phyloP scores from a whole-genome alignment of 192 early-diverging fungal genomes.

The Entomortierella beljakovae region DNA sequence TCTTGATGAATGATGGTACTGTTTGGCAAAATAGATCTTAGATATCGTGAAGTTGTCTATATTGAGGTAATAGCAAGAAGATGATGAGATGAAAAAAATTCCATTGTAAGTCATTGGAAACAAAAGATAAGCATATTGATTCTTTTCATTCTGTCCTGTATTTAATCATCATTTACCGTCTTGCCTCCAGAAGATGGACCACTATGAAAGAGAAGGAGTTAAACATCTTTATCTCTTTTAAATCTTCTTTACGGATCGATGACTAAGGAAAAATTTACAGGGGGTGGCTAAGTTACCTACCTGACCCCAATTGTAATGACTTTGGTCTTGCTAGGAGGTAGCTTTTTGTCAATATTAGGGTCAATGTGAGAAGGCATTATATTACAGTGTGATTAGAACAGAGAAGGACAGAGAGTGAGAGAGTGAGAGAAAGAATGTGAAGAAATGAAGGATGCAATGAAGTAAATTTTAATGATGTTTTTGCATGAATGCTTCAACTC shows the following conservation, averaged over 20 bases:
- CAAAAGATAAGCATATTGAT: neutral
- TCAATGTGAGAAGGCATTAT: neutral
- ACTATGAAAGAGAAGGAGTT: conserved; percentile 32
- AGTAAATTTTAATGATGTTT: no score
- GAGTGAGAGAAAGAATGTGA: no score
- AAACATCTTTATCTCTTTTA: neutral
- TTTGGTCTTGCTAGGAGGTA: conserved; percentile 3
- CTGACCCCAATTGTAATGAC: conserved; percentile 55
- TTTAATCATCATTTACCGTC: conserved; percentile 57
- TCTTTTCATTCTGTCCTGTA: neutral
- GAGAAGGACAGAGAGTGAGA: no score
- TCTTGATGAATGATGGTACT: conserved; percentile 77
- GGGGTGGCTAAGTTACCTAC: conserved; percentile 25
- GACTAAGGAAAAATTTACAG: no score
- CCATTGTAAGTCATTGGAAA: neutral
- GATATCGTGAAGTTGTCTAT: conserved; percentile 57
- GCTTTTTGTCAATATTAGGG: neutral
- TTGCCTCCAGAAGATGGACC: conserved; percentile 82
- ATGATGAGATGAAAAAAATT: neutral
- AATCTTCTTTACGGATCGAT: no score
- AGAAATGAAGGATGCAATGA: no score
- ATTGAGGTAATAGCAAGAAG: neutral
- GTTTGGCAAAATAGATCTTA: conserved; percentile 69
- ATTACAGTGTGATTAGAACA: neutral
- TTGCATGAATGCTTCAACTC: no score